Evolutionary conservation across 2,329 filamentous ascomycete species (phyloP), one percentile per base, ranked within the genome.

Genomic region (Paramyrothecium roridum): DNA sequence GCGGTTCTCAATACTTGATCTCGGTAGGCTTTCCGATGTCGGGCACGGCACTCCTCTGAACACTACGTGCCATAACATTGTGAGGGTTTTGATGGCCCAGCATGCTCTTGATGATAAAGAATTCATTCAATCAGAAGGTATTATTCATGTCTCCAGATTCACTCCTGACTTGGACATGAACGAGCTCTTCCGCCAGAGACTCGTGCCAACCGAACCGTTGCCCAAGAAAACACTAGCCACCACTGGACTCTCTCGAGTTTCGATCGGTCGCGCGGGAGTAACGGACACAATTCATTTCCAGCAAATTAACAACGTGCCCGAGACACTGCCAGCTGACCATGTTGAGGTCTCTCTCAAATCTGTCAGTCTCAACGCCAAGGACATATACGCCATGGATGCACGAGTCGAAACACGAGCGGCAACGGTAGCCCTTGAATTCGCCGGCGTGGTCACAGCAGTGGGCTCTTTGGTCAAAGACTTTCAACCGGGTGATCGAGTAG

Each of bases 401-500:
- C 65, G 59, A 20, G 58, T 62, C 8, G 68, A 67, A n/a, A 70
- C 67, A n/a, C 13, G 11, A 2, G 10, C 17, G 19, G 49, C 11
- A 13, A 40, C 49, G 48, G 58, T 53, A 13, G 55, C 59, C 1
- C 46, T 63, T 8, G 69, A 72, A 16, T 67, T 64, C 53, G 34
- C 43, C 17, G 69, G 68, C 19, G 33, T 67, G 3, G 62, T 71
- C 2, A 56, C 46, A n/a, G 51, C 56, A 2, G 46, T 61, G 16
- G 65, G 67, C 2, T 10, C 54, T 16, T 48, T 48, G 2, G 55
- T 63, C 8, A 30, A 51, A 12, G 26, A 51, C 16, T 16, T 70
- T 17, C 52, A 57, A n/a, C 17, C 57, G 1, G 64, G 68, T 7
- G 66, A 71, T 47, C 54, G 64, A 1, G 67, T 70, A 13, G 63